Evolutionary conservation across 129 eudicot species (phyloP), one percentile per base, ranked within the genome.

Genomic region (Flaveria bidentis): DNA sequence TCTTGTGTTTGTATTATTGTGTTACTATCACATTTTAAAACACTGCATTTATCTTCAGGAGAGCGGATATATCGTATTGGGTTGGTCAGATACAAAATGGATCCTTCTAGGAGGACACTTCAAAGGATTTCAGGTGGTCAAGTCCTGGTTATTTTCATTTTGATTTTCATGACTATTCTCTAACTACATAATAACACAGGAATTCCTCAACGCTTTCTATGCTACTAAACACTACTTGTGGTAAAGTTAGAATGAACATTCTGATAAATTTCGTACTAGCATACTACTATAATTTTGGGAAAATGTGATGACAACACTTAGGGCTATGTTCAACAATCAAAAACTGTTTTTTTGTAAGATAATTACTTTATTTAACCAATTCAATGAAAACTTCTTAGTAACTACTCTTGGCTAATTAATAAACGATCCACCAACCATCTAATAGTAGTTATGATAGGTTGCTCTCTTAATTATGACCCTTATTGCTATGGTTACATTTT

Each of bases 21-120:
- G 20, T 6, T 71, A 51, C 72, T 72, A 30, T 18, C 23, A 46
- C 53, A 10, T 60, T 16, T 39, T 49, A 46, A 33, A 51, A 2
- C 41, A 36, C 7, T 51, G 36, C 17, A 20, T n/a, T 69, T 62
- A 41, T 71, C 73, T 80, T 78, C 93, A 94, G 98, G 98, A 81
- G 89, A 84, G 42, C 89, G 93, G 50, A 87, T 93, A 68, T 93
- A 85, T 72, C 93, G 96, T 60, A 79, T 94, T 83, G 98, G 98
- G 63, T 76, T 84, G 57, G 87, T 86, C 58, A 78, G 98, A 75
- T 94, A 91, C 82, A 89, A 80, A 84, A 94, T 94, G 98, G 98
- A 91, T 56, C 82, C 93, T 46, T 84, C 96, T 13, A 80, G 91
- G 84, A 84, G 89, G 78, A 91, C 96, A 15, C 93, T 94, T 74